These are phyloP conservation scores for Sordaria brevicollis DNA, from an alignment of 495 filamentous ascomycete genomes.

Conservation along the genomic window DNA sequence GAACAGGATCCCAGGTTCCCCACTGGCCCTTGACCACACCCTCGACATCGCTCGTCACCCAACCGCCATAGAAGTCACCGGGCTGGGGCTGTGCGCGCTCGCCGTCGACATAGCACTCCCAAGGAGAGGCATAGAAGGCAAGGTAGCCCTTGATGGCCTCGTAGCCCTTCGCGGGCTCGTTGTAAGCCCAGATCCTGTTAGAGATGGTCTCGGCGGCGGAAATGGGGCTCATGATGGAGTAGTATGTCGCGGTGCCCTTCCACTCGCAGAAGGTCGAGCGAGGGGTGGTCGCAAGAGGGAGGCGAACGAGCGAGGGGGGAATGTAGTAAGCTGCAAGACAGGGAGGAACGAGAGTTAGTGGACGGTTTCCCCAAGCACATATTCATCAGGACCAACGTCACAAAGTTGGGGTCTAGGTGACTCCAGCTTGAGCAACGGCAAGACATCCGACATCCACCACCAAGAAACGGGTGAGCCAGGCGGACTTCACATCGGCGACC, in stretches of 20 bases:
- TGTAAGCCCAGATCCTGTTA: slow-evolving; percentile 46
- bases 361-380: not conserved
- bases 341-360: not conserved
- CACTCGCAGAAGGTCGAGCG: slow-evolving; percentile 45
- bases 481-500: not conserved
- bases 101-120: slow-evolving; percentile 52
- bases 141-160: slow-evolving; percentile 40
- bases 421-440: not conserved
- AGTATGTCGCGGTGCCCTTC: slow-evolving; percentile 47
- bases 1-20: slow-evolving; percentile 26
- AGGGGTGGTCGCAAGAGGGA: slow-evolving; percentile 32
- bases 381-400: not conserved
- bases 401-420: not conserved
- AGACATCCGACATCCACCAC: not conserved
- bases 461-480: not conserved
- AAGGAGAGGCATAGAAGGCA: slow-evolving; percentile 44
- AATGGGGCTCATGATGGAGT: slow-evolving; percentile 27
- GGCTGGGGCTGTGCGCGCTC: slow-evolving; percentile 46
- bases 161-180: slow-evolving; percentile 37
- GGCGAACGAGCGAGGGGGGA: slow-evolving; percentile 30
- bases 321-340: slow-evolving; percentile 43
- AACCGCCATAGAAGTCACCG: slow-evolving; percentile 50
- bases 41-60: slow-evolving; percentile 47
- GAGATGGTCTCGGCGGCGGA: slow-evolving; percentile 26
- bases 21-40: slow-evolving; percentile 42